These are phyloP conservation scores for Aechmea fasciata DNA, from an alignment of 176 grass and related monocot genomes.

Conservation along the genomic window DNA sequence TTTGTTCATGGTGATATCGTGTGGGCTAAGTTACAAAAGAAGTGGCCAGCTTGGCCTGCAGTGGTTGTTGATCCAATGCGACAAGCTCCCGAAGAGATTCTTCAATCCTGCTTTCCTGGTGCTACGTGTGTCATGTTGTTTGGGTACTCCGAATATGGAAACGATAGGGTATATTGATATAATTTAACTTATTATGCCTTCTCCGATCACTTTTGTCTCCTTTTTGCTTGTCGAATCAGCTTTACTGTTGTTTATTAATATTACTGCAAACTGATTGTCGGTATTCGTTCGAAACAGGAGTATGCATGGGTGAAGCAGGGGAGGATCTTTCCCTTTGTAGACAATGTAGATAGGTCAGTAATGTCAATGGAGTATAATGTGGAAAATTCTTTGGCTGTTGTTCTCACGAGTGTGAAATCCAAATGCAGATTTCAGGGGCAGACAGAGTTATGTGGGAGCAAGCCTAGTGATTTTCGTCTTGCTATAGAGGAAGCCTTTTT, in stretches of 20 bases:
- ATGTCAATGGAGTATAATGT: slow-evolving; percentile 8
- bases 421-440: slow-evolving; percentile 81
- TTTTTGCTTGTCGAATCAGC: too few relatives aligned
- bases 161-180: slow-evolving; percentile 44
- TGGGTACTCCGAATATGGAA: slow-evolving; percentile 44
- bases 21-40: slow-evolving; percentile 76
- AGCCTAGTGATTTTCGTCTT: slow-evolving; percentile 58
- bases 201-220: too few relatives aligned
- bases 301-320: slow-evolving; percentile 74
- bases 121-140: slow-evolving; percentile 84
- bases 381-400: not conserved
- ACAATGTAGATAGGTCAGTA: slow-evolving; percentile 80
- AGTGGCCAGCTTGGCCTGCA: slow-evolving; percentile 69
- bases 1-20: slow-evolving; percentile 75
- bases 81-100: slow-evolving; percentile 40
- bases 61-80: slow-evolving; percentile 63
- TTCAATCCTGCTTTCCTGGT: slow-evolving; percentile 24
- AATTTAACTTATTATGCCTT: not conserved
- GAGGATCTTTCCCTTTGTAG: slow-evolving; percentile 78
- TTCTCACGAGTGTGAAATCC: slow-evolving; percentile 19
- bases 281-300: slow-evolving; percentile 36
- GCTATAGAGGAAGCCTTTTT: slow-evolving; percentile 92
- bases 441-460: slow-evolving; percentile 56
- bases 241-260: slow-evolving; percentile 18
- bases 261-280: not conserved